Conservation (phyloP, 1,284 basidiomycete genomes). For the Tylopilus sp. region DNA sequence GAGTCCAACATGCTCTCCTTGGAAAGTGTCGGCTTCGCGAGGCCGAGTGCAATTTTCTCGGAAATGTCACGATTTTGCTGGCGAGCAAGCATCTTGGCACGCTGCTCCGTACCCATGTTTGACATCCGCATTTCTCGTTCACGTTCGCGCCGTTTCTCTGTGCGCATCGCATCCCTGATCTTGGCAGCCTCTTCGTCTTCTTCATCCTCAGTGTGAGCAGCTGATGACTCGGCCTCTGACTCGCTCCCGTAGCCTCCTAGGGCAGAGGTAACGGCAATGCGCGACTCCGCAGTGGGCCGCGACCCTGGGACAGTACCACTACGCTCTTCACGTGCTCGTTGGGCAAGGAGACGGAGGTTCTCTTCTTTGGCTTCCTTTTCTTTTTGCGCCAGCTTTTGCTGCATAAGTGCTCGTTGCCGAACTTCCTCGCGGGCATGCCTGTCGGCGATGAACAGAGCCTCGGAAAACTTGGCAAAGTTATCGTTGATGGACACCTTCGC, state of each 20-base stretch:
- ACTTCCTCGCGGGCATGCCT: slow-evolving; percentile 98
- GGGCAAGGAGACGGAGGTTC: slow-evolving; percentile 87
- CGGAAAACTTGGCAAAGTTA: slow-evolving; percentile 98
- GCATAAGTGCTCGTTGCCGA: slow-evolving; percentile 92
- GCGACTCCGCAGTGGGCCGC: slow-evolving; percentile 54
- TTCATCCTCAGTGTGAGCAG: slow-evolving; percentile 44
- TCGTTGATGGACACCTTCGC: slow-evolving; percentile 92
- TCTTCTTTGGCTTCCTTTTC: slow-evolving; percentile 96
- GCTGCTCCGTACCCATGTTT: slow-evolving; percentile 97
- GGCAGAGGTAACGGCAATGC: slow-evolving; percentile 67
- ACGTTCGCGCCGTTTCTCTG: slow-evolving; percentile 87
- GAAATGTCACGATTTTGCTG: slow-evolving; percentile 99
- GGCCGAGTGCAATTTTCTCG: slow-evolving; percentile 95
- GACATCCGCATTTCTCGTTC: slow-evolving; percentile 98
- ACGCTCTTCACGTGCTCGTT: slow-evolving; percentile 92
- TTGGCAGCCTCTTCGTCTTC: slow-evolving; percentile 81
- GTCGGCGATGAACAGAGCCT: slow-evolving; percentile 94
- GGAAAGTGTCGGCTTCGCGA: slow-evolving; percentile 92
- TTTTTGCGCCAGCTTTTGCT: slow-evolving; percentile 96
- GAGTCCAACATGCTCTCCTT: slow-evolving; percentile 98
- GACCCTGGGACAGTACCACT: slow-evolving; percentile 63
- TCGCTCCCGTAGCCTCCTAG: slow-evolving; percentile 85
- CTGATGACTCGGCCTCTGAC: slow-evolving; percentile 48
- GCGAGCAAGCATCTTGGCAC: slow-evolving; percentile 90
- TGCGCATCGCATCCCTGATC: slow-evolving; percentile 85